These are phyloP conservation scores for Russula dissimulans DNA, from an alignment of 768 basidiomycete genomes.

Conservation along the genomic window DNA sequence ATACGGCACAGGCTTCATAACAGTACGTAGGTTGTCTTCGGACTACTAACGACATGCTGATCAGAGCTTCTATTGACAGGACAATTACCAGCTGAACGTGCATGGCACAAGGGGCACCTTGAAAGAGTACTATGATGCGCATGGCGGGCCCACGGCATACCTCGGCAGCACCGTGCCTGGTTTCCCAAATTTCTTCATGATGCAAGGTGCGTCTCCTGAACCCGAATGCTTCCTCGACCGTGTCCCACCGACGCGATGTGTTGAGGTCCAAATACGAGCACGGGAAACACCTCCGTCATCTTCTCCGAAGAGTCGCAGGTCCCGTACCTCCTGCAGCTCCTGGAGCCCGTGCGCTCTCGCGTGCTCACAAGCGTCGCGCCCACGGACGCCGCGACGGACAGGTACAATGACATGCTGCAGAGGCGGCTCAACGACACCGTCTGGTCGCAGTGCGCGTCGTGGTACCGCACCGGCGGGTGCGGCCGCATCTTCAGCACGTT, in stretches of 20 bases:
- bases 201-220: neutral
- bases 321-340: neutral
- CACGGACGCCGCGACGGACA: constrained; percentile 10
- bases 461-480: constrained; percentile 9
- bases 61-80: neutral
- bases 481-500: constrained; percentile 8
- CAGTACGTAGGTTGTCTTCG: constrained; percentile 28
- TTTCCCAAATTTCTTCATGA: constrained; percentile 18
- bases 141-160: constrained; percentile 47
- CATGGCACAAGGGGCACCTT: constrained; percentile 27
- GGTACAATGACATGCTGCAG: constrained; percentile 12
- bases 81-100: constrained; percentile 6
- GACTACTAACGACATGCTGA: neutral
- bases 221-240: neutral
- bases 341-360: constrained; percentile 3
- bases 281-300: constrained; percentile 49
- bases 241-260: too few species aligned
- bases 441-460: constrained; percentile 14
- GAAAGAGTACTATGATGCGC: constrained; percentile 36
- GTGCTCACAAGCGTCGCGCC: constrained; percentile 7
- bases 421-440: constrained; percentile 1
- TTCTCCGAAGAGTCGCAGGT: constrained; percentile 31
- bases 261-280: constrained; percentile 39
- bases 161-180: constrained; percentile 28
- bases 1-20: constrained; percentile 45